Evolutionary conservation across 192 early-diverging fungal species (phyloP).

Genomic region (Coemansia guatemalensis): DNA sequence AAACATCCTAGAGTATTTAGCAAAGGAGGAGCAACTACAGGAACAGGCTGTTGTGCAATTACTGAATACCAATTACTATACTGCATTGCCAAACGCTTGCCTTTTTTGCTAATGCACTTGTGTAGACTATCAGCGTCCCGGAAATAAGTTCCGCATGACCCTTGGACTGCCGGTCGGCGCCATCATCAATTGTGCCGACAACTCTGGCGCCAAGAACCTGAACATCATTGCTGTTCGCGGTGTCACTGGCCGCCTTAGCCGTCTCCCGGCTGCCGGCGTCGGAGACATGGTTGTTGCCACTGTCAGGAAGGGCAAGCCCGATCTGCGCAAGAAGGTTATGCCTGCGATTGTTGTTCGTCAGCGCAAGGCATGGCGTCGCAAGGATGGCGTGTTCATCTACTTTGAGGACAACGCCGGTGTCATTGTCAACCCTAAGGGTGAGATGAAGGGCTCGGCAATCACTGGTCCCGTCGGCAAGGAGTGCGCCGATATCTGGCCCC

Average conservation of each 20-base stretch:
- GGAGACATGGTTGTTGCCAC: constrained; percentile 99
- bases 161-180: constrained; percentile 95
- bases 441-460: constrained; percentile 99
- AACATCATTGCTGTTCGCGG: constrained; percentile 98
- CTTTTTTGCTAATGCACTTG: background rate
- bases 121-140: constrained; percentile 49
- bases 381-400: constrained; percentile 99
- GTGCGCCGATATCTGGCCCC: constrained; percentile 99
- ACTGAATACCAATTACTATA: background rate
- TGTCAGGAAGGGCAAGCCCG: constrained; percentile 99
- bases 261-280: constrained; percentile 95
- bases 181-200: constrained; percentile 99
- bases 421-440: constrained; percentile 99
- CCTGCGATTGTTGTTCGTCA: constrained; percentile 99
- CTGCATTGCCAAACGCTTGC: background rate
- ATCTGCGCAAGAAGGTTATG: constrained; percentile 99
- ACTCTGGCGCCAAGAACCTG: constrained; percentile 99
- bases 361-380: constrained; percentile 98
- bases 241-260: constrained; percentile 94
- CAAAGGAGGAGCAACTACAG: background rate
- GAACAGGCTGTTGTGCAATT: background rate
- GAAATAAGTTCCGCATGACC: constrained; percentile 99
- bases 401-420: constrained; percentile 99
- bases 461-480: constrained; percentile 99
- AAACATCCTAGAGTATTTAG: background rate